Evolutionary conservation across 2,329 filamentous ascomycete species (phyloP).

Genomic region (Aureobasidium sp.): DNA sequence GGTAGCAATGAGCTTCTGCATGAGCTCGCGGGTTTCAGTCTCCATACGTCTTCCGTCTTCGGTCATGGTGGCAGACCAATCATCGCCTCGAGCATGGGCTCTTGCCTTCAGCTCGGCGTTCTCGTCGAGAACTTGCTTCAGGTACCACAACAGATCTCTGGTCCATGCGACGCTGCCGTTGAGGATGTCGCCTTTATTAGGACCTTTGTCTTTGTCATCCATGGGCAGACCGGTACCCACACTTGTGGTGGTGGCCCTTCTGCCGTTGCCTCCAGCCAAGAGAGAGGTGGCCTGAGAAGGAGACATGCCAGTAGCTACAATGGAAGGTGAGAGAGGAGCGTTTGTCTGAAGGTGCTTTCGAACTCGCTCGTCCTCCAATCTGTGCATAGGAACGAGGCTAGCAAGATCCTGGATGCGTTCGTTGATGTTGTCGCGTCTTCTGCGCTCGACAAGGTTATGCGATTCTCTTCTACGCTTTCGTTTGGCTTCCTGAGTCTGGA

Average conservation of each 20-base stretch:
- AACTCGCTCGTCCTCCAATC: constrained; percentile 94
- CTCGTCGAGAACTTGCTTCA: constrained; percentile 81
- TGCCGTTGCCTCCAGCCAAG: constrained; percentile 74
- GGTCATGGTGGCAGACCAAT: constrained; percentile 71
- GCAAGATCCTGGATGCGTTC: constrained; percentile 96
- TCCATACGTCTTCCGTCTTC: constrained; percentile 97
- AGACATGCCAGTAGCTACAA: constrained; percentile 61
- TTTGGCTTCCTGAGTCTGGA: constrained; percentile 89
- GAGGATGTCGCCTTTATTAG: constrained; percentile 97
- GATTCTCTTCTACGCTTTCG: constrained; percentile 84
- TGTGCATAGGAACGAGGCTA: constrained; percentile 82
- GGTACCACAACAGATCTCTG: constrained; percentile 93
- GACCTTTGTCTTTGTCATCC: constrained; percentile 97
- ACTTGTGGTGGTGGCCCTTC: constrained; percentile 60
- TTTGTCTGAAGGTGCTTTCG: constrained; percentile 92
- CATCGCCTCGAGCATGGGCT: constrained; percentile 64
- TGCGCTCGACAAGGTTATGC: constrained; percentile 92
- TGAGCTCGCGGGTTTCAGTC: constrained; percentile 79
- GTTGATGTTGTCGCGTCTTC: constrained; percentile 95
- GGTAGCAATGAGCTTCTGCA: constrained; percentile 66
- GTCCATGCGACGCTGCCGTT: constrained; percentile 97
- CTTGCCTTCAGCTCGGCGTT: constrained; percentile 78
- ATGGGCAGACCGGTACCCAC: constrained; percentile 88
- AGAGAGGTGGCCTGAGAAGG: constrained; percentile 78
- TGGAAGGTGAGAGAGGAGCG: constrained; percentile 76